phyloP scores from a whole-genome alignment of 2,329 filamentous ascomycete species.

The Berkeleyomyces rouxiae region DNA sequence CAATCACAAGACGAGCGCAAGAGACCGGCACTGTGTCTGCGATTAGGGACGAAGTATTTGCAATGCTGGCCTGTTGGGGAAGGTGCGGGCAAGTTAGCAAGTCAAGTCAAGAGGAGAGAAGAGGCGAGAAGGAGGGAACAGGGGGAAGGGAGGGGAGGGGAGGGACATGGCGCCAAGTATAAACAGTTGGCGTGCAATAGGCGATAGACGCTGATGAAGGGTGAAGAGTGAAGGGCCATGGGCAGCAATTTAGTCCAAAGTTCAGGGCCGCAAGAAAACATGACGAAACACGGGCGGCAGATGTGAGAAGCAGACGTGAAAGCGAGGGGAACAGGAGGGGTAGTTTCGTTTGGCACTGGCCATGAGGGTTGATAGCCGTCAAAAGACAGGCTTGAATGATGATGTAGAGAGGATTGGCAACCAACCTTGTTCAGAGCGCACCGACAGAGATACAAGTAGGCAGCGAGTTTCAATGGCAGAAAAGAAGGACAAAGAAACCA shows the following conservation, averaged over 20 bases:
- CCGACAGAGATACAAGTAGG: neutral
- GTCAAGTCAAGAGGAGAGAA: neutral
- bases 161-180: neutral
- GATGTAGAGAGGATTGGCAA: neutral
- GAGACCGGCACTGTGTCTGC: neutral
- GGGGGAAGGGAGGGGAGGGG: neutral
- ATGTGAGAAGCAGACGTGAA: neutral
- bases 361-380: neutral
- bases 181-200: neutral
- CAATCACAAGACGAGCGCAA: neutral
- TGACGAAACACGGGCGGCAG: neutral
- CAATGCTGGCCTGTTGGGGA: neutral
- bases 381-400: too few species aligned
- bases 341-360: neutral
- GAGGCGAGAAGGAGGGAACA: neutral
- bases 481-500: neutral
- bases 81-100: neutral
- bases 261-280: neutral
- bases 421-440: neutral
- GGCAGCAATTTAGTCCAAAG: neutral
- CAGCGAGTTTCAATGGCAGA: neutral
- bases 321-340: neutral
- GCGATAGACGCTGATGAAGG: neutral
- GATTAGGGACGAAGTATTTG: neutral
- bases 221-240: neutral